Conservation (phyloP, 371 early-diverging fungal genomes). For the Mucor circinelloides region DNA sequence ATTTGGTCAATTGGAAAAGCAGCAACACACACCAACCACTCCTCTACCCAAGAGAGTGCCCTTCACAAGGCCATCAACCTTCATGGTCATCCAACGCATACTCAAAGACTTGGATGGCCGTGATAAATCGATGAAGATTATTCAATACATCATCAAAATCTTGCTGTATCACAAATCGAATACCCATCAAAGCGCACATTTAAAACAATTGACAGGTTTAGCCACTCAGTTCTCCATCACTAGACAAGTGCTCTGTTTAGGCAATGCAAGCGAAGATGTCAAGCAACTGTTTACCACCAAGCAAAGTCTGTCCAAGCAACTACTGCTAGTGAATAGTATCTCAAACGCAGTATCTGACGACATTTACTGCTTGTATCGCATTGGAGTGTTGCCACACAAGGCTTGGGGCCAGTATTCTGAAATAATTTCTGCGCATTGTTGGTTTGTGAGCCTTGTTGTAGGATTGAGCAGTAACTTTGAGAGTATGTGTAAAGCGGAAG, state of each 20-base stretch:
- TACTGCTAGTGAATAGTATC: constrained; percentile 35
- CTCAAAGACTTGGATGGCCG: constrained; percentile 64
- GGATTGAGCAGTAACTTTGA: constrained; percentile 27
- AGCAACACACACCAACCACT: neutral
- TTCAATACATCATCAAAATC: constrained; percentile 71
- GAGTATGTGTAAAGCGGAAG: neutral
- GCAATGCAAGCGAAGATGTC: constrained; percentile 65
- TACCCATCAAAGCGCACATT: constrained; percentile 14
- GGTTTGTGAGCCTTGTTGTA: constrained; percentile 55
- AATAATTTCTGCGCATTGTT: constrained; percentile 51
- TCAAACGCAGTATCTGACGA: constrained; percentile 74
- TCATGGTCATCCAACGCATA: neutral
- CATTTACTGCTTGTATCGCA: constrained; percentile 64
- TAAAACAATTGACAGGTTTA: constrained; percentile 48
- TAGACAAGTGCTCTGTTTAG: constrained; percentile 72
- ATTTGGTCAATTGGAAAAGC: neutral
- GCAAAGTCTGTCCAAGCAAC: neutral
- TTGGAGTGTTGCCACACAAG: constrained; percentile 57
- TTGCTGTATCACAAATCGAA: constrained; percentile 43
- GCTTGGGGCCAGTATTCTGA: constrained; percentile 47
- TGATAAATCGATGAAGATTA: constrained; percentile 75
- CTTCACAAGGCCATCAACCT: neutral
- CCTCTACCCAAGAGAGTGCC: neutral
- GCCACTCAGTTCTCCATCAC: constrained; percentile 71
- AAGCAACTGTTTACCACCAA: neutral